These are phyloP conservation scores for Sphaerulina musiva DNA, from an alignment of 2,329 filamentous ascomycete genomes.

Conservation along the genomic window DNA sequence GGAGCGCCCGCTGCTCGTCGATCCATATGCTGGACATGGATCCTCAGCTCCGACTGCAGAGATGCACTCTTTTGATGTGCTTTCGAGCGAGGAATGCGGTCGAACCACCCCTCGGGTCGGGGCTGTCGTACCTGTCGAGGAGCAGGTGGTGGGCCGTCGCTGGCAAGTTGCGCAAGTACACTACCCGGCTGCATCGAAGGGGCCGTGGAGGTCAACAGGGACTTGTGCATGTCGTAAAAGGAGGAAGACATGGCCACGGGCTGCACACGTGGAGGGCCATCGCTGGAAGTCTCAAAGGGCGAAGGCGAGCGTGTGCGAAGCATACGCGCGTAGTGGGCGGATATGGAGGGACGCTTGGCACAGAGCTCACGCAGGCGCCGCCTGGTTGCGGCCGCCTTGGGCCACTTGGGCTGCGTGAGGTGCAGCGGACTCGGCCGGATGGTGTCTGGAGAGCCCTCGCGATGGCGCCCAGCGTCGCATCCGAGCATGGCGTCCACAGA, in stretches of 20 bases:
- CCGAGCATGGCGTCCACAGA: slow-evolving; percentile 26
- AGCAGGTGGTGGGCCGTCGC: slow-evolving; percentile 24
- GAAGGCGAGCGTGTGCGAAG: slow-evolving; percentile 56
- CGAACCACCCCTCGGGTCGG: slow-evolving; percentile 38
- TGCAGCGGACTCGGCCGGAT: slow-evolving; percentile 36
- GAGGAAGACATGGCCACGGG: slow-evolving; percentile 20
- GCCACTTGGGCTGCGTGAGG: slow-evolving; percentile 44
- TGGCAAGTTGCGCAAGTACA: slow-evolving; percentile 43
- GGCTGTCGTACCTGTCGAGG: slow-evolving; percentile 18
- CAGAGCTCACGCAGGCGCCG: slow-evolving; percentile 54
- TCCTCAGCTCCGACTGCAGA: slow-evolving; percentile 42
- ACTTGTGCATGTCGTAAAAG: slow-evolving; percentile 48
- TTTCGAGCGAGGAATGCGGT: slow-evolving; percentile 39
- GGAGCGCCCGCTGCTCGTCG: slow-evolving; percentile 10
- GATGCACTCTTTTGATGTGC: slow-evolving; percentile 49
- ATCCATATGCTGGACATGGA: slow-evolving; percentile 27
- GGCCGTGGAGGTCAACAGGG: slow-evolving; percentile 47
- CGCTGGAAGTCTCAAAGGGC: slow-evolving; percentile 43
- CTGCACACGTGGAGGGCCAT: slow-evolving; percentile 29
- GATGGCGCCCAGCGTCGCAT: slow-evolving; percentile 20
- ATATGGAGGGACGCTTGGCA: slow-evolving; percentile 55
- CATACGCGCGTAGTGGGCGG: slow-evolving; percentile 58
- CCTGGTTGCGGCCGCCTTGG: slow-evolving; percentile 54
- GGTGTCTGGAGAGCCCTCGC: slow-evolving; percentile 40
- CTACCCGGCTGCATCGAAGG: slow-evolving; percentile 47